These are phyloP conservation scores for Colletotrichum musicola DNA, from an alignment of 2,329 filamentous ascomycete species.

Conservation along the genomic window DNA sequence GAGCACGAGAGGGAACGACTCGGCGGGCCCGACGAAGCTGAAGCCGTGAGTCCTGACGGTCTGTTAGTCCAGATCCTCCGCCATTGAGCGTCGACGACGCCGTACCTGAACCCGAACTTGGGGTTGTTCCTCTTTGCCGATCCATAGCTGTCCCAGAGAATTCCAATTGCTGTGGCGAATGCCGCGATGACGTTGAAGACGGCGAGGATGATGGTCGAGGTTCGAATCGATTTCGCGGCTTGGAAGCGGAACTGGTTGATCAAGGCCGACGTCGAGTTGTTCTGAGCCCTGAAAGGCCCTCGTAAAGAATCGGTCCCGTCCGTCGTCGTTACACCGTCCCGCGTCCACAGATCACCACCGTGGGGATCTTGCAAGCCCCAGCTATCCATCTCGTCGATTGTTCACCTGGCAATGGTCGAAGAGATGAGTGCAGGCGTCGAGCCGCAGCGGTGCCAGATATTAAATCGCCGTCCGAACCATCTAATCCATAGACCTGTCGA, in stretches of 20 bases:
- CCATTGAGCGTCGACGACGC: not conserved
- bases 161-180: conserved; percentile 66
- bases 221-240: conserved; percentile 69
- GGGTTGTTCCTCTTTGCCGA: conserved; percentile 56
- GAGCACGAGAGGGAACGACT: conserved; percentile 68
- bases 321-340: conserved; percentile 38
- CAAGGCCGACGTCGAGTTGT: conserved; percentile 57
- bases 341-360: conserved; percentile 44
- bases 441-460: conserved; percentile 49
- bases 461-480: conserved; percentile 48
- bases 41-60: conserved; percentile 52
- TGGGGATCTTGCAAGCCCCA: conserved; percentile 42
- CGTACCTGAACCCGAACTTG: conserved; percentile 58
- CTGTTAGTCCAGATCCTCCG: conserved; percentile 5
- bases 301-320: conserved; percentile 45
- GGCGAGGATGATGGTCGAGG: conserved; percentile 71
- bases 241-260: conserved; percentile 66
- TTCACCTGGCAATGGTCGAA: conserved; percentile 39
- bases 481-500: conserved; percentile 50
- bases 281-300: conserved; percentile 44
- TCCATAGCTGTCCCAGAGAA: conserved; percentile 68
- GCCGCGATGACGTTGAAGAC: conserved; percentile 72
- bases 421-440: conserved; percentile 46
- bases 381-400: conserved; percentile 41
- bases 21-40: conserved; percentile 59